These are phyloP conservation scores for Brassica balearica DNA, from an alignment of 441 rosid species.

Conservation along the genomic window DNA sequence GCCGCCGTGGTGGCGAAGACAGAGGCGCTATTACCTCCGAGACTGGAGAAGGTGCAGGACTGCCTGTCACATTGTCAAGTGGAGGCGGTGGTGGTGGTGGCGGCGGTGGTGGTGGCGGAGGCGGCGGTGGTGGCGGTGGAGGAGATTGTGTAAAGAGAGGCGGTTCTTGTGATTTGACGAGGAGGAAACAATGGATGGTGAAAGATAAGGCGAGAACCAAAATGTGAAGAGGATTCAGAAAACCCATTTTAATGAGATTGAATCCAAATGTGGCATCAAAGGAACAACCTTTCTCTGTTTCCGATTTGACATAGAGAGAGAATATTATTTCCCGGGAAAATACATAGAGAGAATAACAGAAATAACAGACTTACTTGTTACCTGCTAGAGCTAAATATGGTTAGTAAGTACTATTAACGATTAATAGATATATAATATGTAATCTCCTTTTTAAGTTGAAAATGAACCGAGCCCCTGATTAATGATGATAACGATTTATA, in stretches of 20 bases:
- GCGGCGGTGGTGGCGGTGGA: not conserved
- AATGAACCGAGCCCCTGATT: too few relatives aligned
- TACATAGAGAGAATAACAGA: not conserved
- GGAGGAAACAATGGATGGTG: not conserved
- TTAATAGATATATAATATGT: too few relatives aligned
- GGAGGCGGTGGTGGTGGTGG: not conserved
- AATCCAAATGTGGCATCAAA: constrained; percentile 1
- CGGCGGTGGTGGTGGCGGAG: not conserved
- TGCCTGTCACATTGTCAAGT: not conserved
- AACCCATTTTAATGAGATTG: not conserved
- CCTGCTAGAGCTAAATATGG: not conserved
- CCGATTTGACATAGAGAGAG: not conserved
- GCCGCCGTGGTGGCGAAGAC: not conserved
- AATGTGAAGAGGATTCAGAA: not conserved
- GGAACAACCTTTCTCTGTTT: not conserved
- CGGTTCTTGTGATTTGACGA: not conserved
- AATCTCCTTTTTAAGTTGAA: too few relatives aligned
- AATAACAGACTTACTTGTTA: too few relatives aligned
- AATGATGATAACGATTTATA: too few relatives aligned
- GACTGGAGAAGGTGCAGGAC: not conserved
- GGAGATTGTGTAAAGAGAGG: not conserved
- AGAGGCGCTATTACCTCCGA: not conserved
- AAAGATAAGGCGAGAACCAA: not conserved
- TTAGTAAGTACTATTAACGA: too few relatives aligned
- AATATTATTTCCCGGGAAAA: not conserved